These are phyloP conservation scores for Paralagenidium karlingii DNA, from an alignment of 352 stramenopile genomes.

Conservation along the genomic window DNA sequence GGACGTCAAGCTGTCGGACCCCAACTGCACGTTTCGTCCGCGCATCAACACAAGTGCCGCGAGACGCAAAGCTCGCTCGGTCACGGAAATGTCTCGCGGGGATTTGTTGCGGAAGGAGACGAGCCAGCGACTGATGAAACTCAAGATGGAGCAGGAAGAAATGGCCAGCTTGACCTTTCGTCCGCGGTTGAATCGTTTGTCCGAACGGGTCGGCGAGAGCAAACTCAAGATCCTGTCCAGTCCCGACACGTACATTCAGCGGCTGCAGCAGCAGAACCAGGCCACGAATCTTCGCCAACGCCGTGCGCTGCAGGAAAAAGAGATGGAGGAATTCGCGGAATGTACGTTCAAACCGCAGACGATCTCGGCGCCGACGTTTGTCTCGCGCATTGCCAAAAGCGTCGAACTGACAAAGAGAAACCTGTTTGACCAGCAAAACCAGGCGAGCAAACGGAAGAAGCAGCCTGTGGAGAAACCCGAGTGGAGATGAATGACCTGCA, in stretches of 20 bases:
- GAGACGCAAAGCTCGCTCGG: conserved; percentile 44
- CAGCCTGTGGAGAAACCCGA: conserved; percentile 1
- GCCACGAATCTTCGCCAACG: conserved; percentile 59
- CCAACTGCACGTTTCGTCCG: conserved; percentile 75
- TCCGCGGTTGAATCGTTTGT: conserved; percentile 55
- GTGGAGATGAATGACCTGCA: too few relatives aligned
- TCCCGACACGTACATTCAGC: conserved; percentile 71
- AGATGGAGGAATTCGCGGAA: conserved; percentile 70
- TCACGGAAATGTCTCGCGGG: conserved; percentile 69
- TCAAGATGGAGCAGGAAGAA: conserved; percentile 82
- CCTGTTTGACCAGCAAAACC: conserved; percentile 45
- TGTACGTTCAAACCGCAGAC: conserved; percentile 79
- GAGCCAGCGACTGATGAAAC: conserved; percentile 66
- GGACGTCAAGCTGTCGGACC: conserved; percentile 40
- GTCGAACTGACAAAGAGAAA: conserved; percentile 57
- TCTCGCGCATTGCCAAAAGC: conserved; percentile 70
- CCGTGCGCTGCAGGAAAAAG: conserved; percentile 62
- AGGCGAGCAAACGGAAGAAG: conserved; percentile 4
- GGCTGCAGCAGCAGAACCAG: conserved; percentile 67
- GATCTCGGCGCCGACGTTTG: conserved; percentile 71
- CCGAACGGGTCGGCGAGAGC: conserved; percentile 47
- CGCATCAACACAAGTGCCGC: conserved; percentile 62
- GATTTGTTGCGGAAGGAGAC: conserved; percentile 68
- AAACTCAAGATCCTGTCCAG: conserved; percentile 68
- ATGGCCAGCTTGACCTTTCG: conserved; percentile 72